A percentile compares a stretch with the other conserved stretches of the same genome.
These are phyloP conservation scores for Pseudopithomyces chartarum DNA, from an alignment of 2,329 filamentous ascomycete genomes.

Conservation along the genomic window DNA sequence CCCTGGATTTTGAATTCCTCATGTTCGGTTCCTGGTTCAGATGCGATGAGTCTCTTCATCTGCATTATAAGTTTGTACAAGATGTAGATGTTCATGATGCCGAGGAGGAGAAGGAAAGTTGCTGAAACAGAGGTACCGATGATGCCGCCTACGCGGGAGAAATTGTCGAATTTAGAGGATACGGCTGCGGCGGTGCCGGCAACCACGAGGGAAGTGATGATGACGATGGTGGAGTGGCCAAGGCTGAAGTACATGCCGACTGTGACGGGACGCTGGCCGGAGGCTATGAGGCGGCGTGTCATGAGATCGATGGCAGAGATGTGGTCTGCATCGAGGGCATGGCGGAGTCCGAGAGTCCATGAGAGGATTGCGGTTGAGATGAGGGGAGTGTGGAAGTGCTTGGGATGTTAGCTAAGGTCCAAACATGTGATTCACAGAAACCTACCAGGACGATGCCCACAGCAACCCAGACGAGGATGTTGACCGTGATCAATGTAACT, in stretches of 20 bases:
- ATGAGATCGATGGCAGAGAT: slow-evolving; percentile 91
- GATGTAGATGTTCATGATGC: slow-evolving; percentile 84
- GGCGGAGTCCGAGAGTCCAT: slow-evolving; percentile 86
- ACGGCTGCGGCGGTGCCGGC: slow-evolving; percentile 88
- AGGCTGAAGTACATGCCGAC: slow-evolving; percentile 95
- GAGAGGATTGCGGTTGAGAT: slow-evolving; percentile 82
- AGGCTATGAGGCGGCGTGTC: slow-evolving; percentile 85
- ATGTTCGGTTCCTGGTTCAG: slow-evolving; percentile 52
- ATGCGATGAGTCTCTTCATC: slow-evolving; percentile 65
- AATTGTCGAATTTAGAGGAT: slow-evolving; percentile 77
- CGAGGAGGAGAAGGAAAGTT: slow-evolving; percentile 79
- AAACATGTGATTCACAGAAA: slow-evolving; percentile 14
- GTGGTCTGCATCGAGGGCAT: slow-evolving; percentile 98
- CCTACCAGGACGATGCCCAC: slow-evolving; percentile 62
- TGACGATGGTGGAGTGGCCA: slow-evolving; percentile 90
- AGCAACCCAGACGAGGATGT: slow-evolving; percentile 63
- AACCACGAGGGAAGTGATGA: slow-evolving; percentile 88
- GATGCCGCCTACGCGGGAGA: slow-evolving; percentile 81
- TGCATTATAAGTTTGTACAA: slow-evolving; percentile 75
- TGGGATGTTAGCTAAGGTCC: background rate
- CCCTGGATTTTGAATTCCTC: slow-evolving; percentile 73
- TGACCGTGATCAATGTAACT: slow-evolving; percentile 56
- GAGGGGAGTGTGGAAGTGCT: slow-evolving; percentile 58
- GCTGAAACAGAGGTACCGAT: slow-evolving; percentile 88
- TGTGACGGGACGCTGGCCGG: slow-evolving; percentile 83